phyloP scores from a whole-genome alignment of 345 rosid species.

The Lagerstroemia speciosa region DNA sequence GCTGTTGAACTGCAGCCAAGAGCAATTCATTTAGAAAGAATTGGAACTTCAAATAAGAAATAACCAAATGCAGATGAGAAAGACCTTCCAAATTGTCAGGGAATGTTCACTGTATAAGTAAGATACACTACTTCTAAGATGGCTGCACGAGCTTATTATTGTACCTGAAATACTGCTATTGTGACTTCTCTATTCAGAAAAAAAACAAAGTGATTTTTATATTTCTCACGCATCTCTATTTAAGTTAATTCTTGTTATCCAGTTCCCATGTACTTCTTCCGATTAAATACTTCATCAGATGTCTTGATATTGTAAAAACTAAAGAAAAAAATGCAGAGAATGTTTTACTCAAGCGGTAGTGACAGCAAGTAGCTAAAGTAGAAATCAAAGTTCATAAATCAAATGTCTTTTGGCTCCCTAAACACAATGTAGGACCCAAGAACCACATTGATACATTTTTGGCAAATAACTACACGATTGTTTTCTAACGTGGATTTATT shows the following conservation, averaged over 20 bases:
- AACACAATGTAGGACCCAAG: too few relatives aligned
- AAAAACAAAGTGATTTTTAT: not conserved
- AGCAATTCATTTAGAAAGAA: conserved; percentile 2
- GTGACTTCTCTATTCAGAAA: not conserved
- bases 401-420: too few relatives aligned
- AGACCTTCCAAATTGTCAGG: not conserved
- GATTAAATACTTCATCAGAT: not conserved
- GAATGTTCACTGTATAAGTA: not conserved
- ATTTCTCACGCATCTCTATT: not conserved
- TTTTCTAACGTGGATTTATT: not conserved
- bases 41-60: not conserved
- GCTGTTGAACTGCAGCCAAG: conserved; percentile 64
- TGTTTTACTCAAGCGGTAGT: not conserved
- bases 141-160: not conserved
- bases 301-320: not conserved
- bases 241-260: too few relatives aligned
- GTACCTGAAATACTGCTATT: not conserved
- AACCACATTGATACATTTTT: too few relatives aligned
- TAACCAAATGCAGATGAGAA: not conserved
- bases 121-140: not conserved
- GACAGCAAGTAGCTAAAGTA: not conserved
- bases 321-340: not conserved
- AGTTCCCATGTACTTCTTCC: too few relatives aligned
- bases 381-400: not conserved
- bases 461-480: too few relatives aligned